These are phyloP conservation scores for Filobasidium uniguttulatum DNA, from an alignment of 1,284 basidiomycete genomes.

Conservation along the genomic window DNA sequence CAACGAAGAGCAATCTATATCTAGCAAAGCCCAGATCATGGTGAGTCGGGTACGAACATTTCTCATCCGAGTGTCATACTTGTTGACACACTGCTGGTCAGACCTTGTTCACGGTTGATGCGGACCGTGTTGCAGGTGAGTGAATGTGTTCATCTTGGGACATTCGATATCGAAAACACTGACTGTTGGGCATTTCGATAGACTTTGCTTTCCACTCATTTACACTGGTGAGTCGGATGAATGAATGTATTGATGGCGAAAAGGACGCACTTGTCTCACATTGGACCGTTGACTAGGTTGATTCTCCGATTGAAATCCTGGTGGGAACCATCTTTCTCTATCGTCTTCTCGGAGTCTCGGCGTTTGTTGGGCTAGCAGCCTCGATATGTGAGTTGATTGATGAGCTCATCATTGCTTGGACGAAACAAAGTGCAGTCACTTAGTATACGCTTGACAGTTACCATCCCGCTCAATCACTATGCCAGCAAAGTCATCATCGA, in stretches of 20 bases:
- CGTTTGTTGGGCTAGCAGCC: slow-evolving; percentile 65
- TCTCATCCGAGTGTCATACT: not conserved
- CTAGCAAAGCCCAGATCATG: slow-evolving; percentile 81
- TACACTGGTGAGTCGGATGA: slow-evolving; percentile 44
- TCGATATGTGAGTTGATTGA: slow-evolving; percentile 47
- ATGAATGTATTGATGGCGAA: slow-evolving; percentile 5
- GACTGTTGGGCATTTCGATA: not conserved
- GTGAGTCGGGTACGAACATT: slow-evolving; percentile 14
- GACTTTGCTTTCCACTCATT: slow-evolving; percentile 38
- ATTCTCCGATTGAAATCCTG: slow-evolving; percentile 72
- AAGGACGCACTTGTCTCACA: slow-evolving; percentile 21
- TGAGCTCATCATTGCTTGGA: too few relatives aligned
- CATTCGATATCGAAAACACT: not conserved
- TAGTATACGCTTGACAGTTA: not conserved
- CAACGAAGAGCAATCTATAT: slow-evolving; percentile 54
- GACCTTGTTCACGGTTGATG: slow-evolving; percentile 58
- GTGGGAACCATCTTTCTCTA: slow-evolving; percentile 60
- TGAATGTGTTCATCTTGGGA: slow-evolving; percentile 36
- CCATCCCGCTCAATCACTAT: slow-evolving; percentile 69
- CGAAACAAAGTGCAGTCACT: too few relatives aligned
- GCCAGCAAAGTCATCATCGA: slow-evolving; percentile 71
- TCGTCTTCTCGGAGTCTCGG: slow-evolving; percentile 53
- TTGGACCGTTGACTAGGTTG: slow-evolving; percentile 37
- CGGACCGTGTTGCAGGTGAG: slow-evolving; percentile 69
- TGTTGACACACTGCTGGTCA: slow-evolving; percentile 1